Percentiles rank a stretch among this genome's conserved stretches.
These are phyloP conservation scores for Lupinus albus DNA, from an alignment of 306 rosid species.

Conservation along the genomic window DNA sequence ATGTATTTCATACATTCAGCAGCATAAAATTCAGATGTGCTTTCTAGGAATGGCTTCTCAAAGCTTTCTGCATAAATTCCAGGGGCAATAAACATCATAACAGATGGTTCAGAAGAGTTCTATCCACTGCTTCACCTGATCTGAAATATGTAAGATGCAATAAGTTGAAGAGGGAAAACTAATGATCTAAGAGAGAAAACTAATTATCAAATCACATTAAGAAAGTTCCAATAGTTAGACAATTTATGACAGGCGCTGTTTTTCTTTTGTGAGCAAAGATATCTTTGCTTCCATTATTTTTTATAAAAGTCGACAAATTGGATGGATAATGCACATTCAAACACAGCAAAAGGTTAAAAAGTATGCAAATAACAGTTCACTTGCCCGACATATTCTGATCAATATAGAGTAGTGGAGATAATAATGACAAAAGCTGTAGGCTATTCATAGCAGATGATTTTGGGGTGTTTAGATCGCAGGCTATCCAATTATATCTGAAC, in stretches of 20 bases:
- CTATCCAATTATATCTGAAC: no score
- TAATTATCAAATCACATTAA: not conserved
- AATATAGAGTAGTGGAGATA: not conserved
- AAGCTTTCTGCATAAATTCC: slow-evolving; percentile 94
- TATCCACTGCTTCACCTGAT: slow-evolving; percentile 93
- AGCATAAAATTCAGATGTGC: slow-evolving; percentile 95
- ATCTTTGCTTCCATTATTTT: no score
- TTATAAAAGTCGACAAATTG: no score
- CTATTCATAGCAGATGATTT: not conserved
- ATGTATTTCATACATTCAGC: slow-evolving; percentile 92
- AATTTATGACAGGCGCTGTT: no score
- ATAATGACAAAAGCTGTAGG: not conserved
- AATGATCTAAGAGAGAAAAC: not conserved
- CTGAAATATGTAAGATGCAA: slow-evolving; percentile 51
- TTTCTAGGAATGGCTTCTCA: slow-evolving; percentile 96
- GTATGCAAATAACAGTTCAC: not conserved
- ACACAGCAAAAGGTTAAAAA: not conserved
- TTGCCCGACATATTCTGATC: not conserved
- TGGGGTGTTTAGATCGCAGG: no score
- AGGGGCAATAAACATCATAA: slow-evolving; percentile 93
- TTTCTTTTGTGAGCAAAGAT: no score
- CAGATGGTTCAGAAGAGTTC: slow-evolving; percentile 95
- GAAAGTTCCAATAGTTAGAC: no score
- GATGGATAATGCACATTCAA: not conserved
- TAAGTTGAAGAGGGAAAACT: not conserved